These are phyloP conservation scores for Sungouiozyma intestinalis DNA, from an alignment of 805 yeast genomes.

Conservation along the genomic window DNA sequence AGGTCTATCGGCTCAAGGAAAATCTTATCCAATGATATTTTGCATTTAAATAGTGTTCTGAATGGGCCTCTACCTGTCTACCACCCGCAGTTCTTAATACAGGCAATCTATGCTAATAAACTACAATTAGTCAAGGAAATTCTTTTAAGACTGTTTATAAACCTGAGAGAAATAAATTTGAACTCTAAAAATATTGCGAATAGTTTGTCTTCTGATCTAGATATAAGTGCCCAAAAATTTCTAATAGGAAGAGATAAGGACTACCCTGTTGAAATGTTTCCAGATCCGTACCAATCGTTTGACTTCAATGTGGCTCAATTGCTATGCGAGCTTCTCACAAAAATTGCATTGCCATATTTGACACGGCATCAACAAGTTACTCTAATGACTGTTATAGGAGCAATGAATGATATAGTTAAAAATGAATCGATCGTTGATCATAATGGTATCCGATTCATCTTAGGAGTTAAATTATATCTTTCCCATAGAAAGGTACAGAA, in stretches of 20 bases:
- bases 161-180: constrained; percentile 45
- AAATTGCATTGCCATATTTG: constrained; percentile 60
- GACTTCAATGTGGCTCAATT: constrained; percentile 35
- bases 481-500: constrained; percentile 41
- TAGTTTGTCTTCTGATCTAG: constrained; percentile 26
- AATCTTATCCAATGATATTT: constrained; percentile 43
- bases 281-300: constrained; percentile 35
- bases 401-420: constrained; percentile 45
- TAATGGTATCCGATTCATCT: constrained; percentile 60
- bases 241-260: constrained; percentile 13
- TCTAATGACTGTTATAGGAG: constrained; percentile 55
- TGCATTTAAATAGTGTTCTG: constrained; percentile 62
- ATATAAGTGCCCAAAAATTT: constrained; percentile 23
- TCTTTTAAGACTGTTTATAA: constrained; percentile 41
- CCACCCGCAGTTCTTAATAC: constrained; percentile 83
- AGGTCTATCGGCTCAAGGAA: constrained; percentile 49
- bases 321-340: constrained; percentile 50
- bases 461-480: constrained; percentile 61
- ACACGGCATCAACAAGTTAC: constrained; percentile 91
- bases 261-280: constrained; percentile 19
- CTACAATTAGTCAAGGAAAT: constrained; percentile 45
- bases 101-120: constrained; percentile 56
- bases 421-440: constrained; percentile 28
- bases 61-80: constrained; percentile 87
- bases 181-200: constrained; percentile 25